Percentiles rank a stretch among this genome's conserved stretches.
Conservation (phyloP, 768 basidiomycete species). For the Tulasnella sp. region DNA sequence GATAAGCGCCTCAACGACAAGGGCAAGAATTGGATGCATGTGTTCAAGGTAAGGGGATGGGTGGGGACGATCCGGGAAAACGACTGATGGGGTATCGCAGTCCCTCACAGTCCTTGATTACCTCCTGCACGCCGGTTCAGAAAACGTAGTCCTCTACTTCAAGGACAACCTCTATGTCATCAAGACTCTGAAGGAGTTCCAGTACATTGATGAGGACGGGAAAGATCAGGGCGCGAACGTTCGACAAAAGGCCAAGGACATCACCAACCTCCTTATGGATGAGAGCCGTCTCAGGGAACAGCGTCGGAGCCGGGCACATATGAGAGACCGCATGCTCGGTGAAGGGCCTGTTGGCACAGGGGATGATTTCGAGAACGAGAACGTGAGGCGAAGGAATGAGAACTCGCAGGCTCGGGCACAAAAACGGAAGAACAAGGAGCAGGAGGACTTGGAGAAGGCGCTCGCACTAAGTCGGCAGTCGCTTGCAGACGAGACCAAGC, state of each 20-base stretch:
- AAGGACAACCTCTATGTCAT: conserved; percentile 95
- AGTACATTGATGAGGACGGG: conserved; percentile 90
- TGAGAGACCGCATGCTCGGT: conserved; percentile 94
- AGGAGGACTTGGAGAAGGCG: conserved; percentile 82
- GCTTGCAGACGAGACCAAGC: conserved; percentile 68
- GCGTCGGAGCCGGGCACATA: conserved; percentile 77
- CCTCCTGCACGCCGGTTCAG: conserved; percentile 91
- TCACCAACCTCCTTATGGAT: conserved; percentile 90
- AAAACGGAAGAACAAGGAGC: conserved; percentile 54
- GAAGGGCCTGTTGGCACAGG: conserved; percentile 50
- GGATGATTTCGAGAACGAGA: conserved; percentile 52
- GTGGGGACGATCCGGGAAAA: not conserved
- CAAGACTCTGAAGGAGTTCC: conserved; percentile 99
- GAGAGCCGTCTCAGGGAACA: conserved; percentile 83
- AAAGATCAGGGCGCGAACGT: conserved; percentile 99
- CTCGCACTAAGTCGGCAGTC: conserved; percentile 88
- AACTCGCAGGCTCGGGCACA: conserved; percentile 35
- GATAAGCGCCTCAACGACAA: conserved; percentile 98
- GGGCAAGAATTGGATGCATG: conserved; percentile 99
- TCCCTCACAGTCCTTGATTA: conserved; percentile 95
- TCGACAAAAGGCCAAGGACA: conserved; percentile 96
- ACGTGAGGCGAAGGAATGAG: conserved; percentile 47
- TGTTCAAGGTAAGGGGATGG: conserved; percentile 78
- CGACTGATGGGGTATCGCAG: conserved; percentile 45
- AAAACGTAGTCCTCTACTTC: conserved; percentile 99